Percentiles rank a stretch among this genome's conserved stretches.
Conservation (phyloP, 768 basidiomycete genomes). For the Mycena chlorophos region DNA sequence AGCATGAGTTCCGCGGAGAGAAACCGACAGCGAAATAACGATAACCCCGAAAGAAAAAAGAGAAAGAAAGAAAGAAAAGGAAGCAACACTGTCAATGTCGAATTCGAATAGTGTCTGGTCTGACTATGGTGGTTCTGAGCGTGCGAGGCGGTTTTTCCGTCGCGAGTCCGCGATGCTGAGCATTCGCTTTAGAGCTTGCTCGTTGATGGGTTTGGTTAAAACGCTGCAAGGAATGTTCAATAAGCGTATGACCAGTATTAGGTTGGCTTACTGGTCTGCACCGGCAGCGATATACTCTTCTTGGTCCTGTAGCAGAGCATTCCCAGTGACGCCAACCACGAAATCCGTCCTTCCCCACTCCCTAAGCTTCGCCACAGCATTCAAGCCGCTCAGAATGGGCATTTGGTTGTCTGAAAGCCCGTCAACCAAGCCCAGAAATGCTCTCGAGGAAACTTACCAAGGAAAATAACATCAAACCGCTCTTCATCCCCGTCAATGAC, state of each 20-base stretch:
- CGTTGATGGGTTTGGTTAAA: slow-evolving; percentile 78
- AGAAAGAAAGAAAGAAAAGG: neutral
- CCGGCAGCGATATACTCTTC: slow-evolving; percentile 75
- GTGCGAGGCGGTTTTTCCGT: slow-evolving; percentile 42
- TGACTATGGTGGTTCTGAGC: too few relatives aligned
- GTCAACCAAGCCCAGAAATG: neutral
- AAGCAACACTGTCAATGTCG: too few relatives aligned
- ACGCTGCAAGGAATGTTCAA: slow-evolving; percentile 44
- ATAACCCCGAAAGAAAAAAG: neutral
- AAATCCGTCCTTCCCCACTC: slow-evolving; percentile 68
- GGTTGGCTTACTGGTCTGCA: slow-evolving; percentile 61
- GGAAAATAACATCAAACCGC: slow-evolving; percentile 49
- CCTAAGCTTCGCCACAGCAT: slow-evolving; percentile 64
- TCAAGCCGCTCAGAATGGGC: slow-evolving; percentile 76
- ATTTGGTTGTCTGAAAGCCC: slow-evolving; percentile 67
- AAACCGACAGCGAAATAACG: neutral
- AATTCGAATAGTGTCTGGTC: too few relatives aligned
- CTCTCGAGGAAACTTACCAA: slow-evolving; percentile 22
- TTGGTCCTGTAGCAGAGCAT: slow-evolving; percentile 63
- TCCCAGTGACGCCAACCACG: slow-evolving; percentile 80
- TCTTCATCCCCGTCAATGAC: slow-evolving; percentile 29
- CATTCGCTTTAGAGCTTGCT: slow-evolving; percentile 50
- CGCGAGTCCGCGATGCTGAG: slow-evolving; percentile 47
- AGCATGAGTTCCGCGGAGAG: too few relatives aligned
- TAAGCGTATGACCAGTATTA: slow-evolving; percentile 5